Percentiles rank a stretch among this genome's conserved stretches.
These are phyloP conservation scores for Pseudogymnoascus sp. DNA, from an alignment of 2,329 filamentous ascomycete genomes.

Conservation along the genomic window DNA sequence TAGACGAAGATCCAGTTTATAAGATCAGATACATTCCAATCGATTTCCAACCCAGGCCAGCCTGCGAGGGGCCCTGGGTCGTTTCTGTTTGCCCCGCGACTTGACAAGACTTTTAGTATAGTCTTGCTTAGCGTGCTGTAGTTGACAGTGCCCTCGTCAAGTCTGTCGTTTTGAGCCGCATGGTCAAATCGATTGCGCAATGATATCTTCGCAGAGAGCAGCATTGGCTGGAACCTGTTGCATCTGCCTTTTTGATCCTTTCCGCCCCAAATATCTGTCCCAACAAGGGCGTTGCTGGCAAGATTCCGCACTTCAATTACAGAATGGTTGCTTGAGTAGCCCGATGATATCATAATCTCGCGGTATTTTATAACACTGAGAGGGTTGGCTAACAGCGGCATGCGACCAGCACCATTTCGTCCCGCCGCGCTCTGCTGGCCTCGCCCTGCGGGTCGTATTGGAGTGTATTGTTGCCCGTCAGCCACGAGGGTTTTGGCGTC, in stretches of 20 bases:
- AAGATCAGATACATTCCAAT: constrained; percentile 10
- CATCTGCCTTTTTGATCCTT: constrained; percentile 61
- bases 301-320: constrained; percentile 57
- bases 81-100: constrained; percentile 7
- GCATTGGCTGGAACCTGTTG: constrained; percentile 51
- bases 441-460: background rate
- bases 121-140: constrained; percentile 65
- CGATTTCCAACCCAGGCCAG: constrained; percentile 6
- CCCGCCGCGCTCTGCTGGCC: background rate
- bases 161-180: constrained; percentile 50
- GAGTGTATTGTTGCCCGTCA: constrained; percentile 1
- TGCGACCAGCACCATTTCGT: background rate
- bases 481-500: constrained; percentile 1
- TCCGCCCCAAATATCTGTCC: constrained; percentile 21
- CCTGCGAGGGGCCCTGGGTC: constrained; percentile 2
- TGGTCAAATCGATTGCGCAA: constrained; percentile 49
- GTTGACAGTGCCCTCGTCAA: constrained; percentile 65
- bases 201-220: constrained; percentile 52
- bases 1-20: constrained; percentile 12
- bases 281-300: constrained; percentile 46
- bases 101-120: constrained; percentile 38
- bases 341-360: background rate
- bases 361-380: constrained; percentile 3
- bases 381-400: background rate
- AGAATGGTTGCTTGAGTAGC: constrained; percentile 28